Conservation (phyloP, 2,329 filamentous ascomycete species). For the Colletotrichum sp. region DNA sequence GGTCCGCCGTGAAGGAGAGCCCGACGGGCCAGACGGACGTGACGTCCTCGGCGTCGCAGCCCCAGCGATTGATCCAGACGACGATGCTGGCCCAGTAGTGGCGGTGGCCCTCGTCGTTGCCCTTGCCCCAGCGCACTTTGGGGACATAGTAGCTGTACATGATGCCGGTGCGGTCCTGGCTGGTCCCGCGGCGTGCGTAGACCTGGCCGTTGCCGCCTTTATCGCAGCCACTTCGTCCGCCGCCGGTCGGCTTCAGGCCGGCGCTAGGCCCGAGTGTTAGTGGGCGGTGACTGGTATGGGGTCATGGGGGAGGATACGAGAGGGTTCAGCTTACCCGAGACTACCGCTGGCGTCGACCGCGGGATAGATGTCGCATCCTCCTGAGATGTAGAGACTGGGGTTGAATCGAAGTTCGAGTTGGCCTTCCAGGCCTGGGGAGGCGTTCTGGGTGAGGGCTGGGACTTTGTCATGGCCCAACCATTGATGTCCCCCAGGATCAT, state of each 20-base stretch:
- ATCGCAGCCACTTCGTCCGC: not conserved
- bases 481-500: not conserved
- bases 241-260: not conserved
- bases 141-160: not conserved
- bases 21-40: not conserved
- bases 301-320: not conserved
- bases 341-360: not conserved
- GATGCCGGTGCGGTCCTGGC: not conserved
- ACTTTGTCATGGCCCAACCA: not conserved
- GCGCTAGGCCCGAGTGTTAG: not conserved
- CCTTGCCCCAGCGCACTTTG: not conserved
- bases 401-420: not conserved
- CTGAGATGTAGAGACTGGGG: not conserved
- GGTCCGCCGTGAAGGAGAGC: not conserved
- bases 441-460: not conserved
- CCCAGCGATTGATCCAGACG: not conserved
- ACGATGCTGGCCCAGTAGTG: not conserved
- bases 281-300: not conserved
- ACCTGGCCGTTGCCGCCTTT: not conserved
- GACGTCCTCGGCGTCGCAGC: not conserved
- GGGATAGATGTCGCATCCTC: not conserved
- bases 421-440: not conserved
- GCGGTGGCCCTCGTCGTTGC: not conserved
- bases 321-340: not conserved
- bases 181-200: not conserved